Evolutionary conservation across 805 yeast species (phyloP).

Genomic region (Hanseniaspora taiwanica): DNA sequence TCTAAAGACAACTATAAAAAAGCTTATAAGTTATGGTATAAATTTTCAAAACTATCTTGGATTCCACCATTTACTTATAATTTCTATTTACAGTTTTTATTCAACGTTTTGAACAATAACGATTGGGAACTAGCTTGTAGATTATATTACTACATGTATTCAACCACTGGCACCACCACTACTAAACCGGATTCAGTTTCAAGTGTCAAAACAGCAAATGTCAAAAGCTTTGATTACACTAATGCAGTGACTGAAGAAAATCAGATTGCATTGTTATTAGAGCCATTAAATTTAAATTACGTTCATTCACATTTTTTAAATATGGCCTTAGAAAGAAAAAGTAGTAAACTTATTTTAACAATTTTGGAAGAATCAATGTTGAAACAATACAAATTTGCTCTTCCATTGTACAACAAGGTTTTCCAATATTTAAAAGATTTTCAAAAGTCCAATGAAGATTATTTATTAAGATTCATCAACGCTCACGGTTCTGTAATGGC

Average conservation of each 20-base stretch:
- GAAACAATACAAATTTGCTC: constrained; percentile 21
- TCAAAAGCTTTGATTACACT: no score
- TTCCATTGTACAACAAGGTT: constrained; percentile 21
- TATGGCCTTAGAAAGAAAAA: not conserved
- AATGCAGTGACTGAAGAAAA: constrained; percentile 2
- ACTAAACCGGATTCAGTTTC: not conserved
- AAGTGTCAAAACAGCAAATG: not conserved
- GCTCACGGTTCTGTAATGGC: constrained; percentile 21
- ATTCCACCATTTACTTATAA: constrained; percentile 29
- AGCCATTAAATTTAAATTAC: constrained; percentile 15
- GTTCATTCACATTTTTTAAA: constrained; percentile 4
- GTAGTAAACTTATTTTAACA: constrained; percentile 18
- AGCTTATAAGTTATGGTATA: constrained; percentile 25
- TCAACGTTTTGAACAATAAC: constrained; percentile 18
- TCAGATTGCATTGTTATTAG: constrained; percentile 11
- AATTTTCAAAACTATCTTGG: constrained; percentile 27
- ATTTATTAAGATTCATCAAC: constrained; percentile 22
- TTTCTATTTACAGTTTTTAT: constrained; percentile 24
- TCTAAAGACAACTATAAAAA: constrained; percentile 21
- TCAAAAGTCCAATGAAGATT: constrained; percentile 20
- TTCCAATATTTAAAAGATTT: constrained; percentile 21
- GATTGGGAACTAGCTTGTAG: constrained; percentile 23
- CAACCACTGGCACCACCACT: constrained; percentile 12
- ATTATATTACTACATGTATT: constrained; percentile 26
- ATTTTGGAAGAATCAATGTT: constrained; percentile 28